Conservation (phyloP, 1,284 basidiomycete genomes). For the Cryptococcus jaspeensis region DNA sequence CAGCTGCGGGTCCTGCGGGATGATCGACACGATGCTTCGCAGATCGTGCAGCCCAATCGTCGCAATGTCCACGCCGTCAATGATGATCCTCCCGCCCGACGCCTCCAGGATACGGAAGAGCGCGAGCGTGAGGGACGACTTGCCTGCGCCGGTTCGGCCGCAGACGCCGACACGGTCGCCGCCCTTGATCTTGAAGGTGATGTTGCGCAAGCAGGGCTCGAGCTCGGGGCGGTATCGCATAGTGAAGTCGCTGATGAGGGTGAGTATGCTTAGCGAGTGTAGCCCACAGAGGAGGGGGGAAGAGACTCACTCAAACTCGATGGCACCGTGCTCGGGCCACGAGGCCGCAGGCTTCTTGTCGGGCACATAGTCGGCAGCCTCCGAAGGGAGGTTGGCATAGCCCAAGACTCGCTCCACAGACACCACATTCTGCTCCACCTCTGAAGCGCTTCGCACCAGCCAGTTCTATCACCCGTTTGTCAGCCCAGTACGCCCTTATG, state of each 20-base stretch:
- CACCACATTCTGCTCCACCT: conserved; percentile 92
- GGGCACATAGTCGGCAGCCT: conserved; percentile 72
- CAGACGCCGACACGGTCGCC: conserved; percentile 80
- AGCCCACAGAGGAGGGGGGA: neutral
- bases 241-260: conserved; percentile 62
- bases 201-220: conserved; percentile 71
- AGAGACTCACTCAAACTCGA: conserved; percentile 67
- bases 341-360: conserved; percentile 60
- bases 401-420: conserved; percentile 68
- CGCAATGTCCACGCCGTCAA: conserved; percentile 81
- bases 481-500: conserved; percentile 2
- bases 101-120: conserved; percentile 72
- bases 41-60: conserved; percentile 78
- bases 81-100: conserved; percentile 69
- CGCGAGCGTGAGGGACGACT: conserved; percentile 68
- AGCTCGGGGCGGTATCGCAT: conserved; percentile 80
- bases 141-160: conserved; percentile 91
- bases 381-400: conserved; percentile 70
- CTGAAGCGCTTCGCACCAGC: conserved; percentile 84
- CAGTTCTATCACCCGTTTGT: conserved; percentile 60
- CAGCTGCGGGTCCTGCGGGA: conserved; percentile 78
- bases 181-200: conserved; percentile 64
- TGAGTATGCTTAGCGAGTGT: too few species aligned
- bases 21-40: conserved; percentile 70
- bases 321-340: conserved; percentile 76